These are phyloP conservation scores for Botrytis sinoallii DNA, from an alignment of 2,329 filamentous ascomycete species.

Conservation along the genomic window DNA sequence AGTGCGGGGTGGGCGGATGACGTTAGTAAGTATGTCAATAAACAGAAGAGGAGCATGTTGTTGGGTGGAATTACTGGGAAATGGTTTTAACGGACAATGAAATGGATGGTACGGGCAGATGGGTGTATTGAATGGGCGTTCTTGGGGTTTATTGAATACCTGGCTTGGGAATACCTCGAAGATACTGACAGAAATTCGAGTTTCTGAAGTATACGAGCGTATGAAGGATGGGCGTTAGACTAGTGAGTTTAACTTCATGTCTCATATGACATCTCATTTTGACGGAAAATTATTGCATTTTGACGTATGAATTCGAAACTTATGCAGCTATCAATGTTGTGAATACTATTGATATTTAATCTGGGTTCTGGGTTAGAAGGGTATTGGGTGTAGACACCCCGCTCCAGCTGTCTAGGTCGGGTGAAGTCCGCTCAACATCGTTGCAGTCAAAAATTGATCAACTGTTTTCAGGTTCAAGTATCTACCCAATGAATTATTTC, in stretches of 20 bases:
- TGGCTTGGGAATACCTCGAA: background rate
- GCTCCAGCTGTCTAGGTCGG: background rate
- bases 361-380: background rate
- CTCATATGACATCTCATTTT: background rate
- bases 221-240: background rate
- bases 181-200: background rate
- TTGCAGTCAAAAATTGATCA: background rate
- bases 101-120: background rate
- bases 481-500: background rate
- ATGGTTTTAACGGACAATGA: slow-evolving; percentile 41
- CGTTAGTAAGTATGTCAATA: slow-evolving; percentile 79
- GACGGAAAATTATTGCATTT: background rate
- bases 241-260: background rate
- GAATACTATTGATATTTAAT: background rate
- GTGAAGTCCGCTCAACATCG: background rate
- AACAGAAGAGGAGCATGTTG: slow-evolving; percentile 83
- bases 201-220: background rate
- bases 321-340: background rate
- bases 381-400: background rate
- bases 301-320: background rate
- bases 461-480: background rate
- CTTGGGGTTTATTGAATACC: slow-evolving; percentile 3
- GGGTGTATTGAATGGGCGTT: slow-evolving; percentile 2
- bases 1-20: slow-evolving; percentile 84
- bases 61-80: slow-evolving; percentile 66